Percentiles rank a stretch among this genome's conserved stretches.
phyloP scores from a whole-genome alignment of 2,329 filamentous ascomycete genomes.

The Diaporthe aspalathi region DNA sequence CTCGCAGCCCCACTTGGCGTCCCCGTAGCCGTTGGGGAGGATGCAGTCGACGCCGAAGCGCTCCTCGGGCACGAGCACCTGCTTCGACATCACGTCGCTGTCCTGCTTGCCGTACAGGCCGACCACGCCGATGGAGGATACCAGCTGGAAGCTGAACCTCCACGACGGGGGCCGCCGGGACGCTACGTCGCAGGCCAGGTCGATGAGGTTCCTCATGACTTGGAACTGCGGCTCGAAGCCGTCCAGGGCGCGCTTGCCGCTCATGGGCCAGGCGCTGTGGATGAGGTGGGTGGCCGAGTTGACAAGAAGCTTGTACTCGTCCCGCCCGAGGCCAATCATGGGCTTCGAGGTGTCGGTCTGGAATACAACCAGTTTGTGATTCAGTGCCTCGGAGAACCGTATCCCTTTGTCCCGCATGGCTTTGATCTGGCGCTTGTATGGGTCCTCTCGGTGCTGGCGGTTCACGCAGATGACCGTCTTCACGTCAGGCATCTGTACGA shows the following conservation, averaged over 20 bases:
- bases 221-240: conserved; percentile 57
- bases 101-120: no score
- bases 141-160: conserved; percentile 55
- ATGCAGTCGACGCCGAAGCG: conserved; percentile 52
- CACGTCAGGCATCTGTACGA: conserved; percentile 48
- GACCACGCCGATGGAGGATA: conserved; percentile 54
- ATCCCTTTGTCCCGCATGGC: background rate
- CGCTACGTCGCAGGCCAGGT: conserved; percentile 50
- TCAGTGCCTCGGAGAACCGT: conserved; percentile 39
- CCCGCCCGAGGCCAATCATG: conserved; percentile 54
- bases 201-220: conserved; percentile 58
- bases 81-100: no score
- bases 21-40: conserved; percentile 60
- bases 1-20: conserved; percentile 64
- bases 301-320: conserved; percentile 52
- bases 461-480: conserved; percentile 58
- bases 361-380: conserved; percentile 54
- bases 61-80: conserved; percentile 55
- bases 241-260: conserved; percentile 50
- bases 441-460: conserved; percentile 51
- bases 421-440: background rate
- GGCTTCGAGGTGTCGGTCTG: conserved; percentile 55
- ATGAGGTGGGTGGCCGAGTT: background rate
- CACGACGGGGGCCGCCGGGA: no score
- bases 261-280: conserved; percentile 63